Evolutionary conservation across 2,329 filamentous ascomycete genomes (phyloP).

Genomic region (Cladosporium cucumerinum): DNA sequence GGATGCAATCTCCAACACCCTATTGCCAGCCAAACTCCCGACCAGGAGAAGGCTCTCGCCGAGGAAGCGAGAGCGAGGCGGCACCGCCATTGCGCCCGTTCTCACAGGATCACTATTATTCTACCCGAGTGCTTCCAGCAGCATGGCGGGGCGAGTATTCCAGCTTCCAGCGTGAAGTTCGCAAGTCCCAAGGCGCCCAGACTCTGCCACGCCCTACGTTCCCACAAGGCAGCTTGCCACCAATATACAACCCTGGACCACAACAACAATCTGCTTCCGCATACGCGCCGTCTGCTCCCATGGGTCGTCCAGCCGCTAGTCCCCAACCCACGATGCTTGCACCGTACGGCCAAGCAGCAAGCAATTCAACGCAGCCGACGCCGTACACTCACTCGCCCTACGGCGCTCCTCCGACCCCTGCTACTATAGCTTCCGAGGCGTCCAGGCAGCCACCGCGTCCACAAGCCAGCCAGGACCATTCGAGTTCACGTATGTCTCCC

Average conservation of each 20-base stretch:
- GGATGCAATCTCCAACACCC: neutral
- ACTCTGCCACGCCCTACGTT: slow-evolving; percentile 28
- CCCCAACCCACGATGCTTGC: neutral
- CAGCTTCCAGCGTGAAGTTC: slow-evolving; percentile 28
- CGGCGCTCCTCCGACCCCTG: slow-evolving; percentile 30
- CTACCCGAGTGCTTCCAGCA: slow-evolving; percentile 34
- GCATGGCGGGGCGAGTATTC: slow-evolving; percentile 37
- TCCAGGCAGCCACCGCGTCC: slow-evolving; percentile 32
- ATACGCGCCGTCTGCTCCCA: slow-evolving; percentile 2
- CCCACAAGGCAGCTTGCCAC: slow-evolving; percentile 21
- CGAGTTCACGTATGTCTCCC: slow-evolving; percentile 44
- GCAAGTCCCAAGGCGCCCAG: slow-evolving; percentile 32
- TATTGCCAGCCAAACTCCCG: neutral
- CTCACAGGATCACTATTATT: slow-evolving; percentile 37
- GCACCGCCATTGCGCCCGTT: slow-evolving; percentile 33
- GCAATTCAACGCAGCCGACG: slow-evolving; percentile 9
- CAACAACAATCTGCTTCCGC: slow-evolving; percentile 15
- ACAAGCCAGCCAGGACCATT: slow-evolving; percentile 35
- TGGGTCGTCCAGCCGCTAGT: slow-evolving; percentile 3
- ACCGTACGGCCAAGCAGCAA: neutral
- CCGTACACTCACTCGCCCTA: slow-evolving; percentile 32
- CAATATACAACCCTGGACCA: slow-evolving; percentile 29
- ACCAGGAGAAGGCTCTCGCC: neutral
- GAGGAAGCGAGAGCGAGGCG: slow-evolving; percentile 11
- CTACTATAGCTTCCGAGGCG: slow-evolving; percentile 29